Evolutionary conservation across 345 rosid genomes (phyloP), one percentile per base, ranked within the genome.

Genomic region (Camelina hispida): DNA sequence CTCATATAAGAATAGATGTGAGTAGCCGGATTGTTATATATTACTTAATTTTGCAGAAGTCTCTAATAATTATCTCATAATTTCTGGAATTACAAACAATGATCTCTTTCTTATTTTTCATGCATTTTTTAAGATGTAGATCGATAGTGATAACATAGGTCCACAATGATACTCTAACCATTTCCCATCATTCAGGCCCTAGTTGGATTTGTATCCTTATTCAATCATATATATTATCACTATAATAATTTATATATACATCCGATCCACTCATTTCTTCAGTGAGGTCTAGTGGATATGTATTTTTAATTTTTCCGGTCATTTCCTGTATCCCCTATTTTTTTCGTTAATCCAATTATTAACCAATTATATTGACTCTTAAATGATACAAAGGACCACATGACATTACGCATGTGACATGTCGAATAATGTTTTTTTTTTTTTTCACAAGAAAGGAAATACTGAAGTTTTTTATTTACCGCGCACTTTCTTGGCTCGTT

Each of bases 401-500:
- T 40, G 14, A 11, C 14, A 40, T 40, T 4, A 12, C 20, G 2
- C 20, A 47, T 48, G 53, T 48, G 53, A 16, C 53, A 48, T 48
- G 53, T 48, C 6, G 4, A 5, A 16, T 40, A 3, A 1, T 42
- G 46, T 44, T 44, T 44, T 8, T 16, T 62, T 14, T 50, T 20
- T 25, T 25, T 25, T 25, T 25, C 30, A 25, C 30, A 25, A 4
- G 53, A 52, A 43, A 32, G 9, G 56, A 54, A 43, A 35, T 30
- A 54, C 3, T 38, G 11, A 38, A 38, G 43, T 38, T 2, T 7
- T 25, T 32, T 23, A 0, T 6, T 25, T 25, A 35, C 50, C 59
- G 78, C 73, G 73, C 73, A 74, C 35, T 57, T 17, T 58, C 28
- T 55, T 73, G 65, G 71, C 65, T 64, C 18, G 15, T 64, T 32